Evolutionary conservation across 1,139 yeast species (phyloP).

Genomic region (Candida albicans): DNA sequence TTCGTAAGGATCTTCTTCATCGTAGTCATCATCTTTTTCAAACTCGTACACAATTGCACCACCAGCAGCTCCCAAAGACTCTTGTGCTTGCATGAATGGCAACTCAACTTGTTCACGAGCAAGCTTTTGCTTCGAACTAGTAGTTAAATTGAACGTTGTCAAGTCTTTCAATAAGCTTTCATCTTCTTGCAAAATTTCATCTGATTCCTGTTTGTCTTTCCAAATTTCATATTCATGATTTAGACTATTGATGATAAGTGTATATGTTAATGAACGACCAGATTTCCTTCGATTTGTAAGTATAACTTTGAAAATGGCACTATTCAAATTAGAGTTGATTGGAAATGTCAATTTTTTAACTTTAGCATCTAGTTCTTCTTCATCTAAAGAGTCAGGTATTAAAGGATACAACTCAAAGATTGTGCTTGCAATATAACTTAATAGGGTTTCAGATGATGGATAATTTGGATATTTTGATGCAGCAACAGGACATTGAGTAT

Average conservation of each 20-base stretch:
- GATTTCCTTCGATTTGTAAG: constrained; percentile 77
- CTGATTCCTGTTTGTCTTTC: constrained; percentile 22
- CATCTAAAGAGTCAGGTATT: constrained; percentile 29
- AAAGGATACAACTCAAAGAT: constrained; percentile 48
- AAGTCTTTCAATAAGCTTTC: constrained; percentile 61
- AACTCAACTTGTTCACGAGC: constrained; percentile 85
- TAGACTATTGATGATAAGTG: constrained; percentile 50
- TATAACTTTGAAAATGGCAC: constrained; percentile 42
- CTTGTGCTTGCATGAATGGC: constrained; percentile 88
- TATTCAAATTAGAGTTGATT: constrained; percentile 44
- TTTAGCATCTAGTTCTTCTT: constrained; percentile 49
- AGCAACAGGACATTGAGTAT: constrained; percentile 46
- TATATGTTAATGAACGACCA: constrained; percentile 69
- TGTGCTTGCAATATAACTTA: constrained; percentile 71
- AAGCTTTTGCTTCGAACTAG: constrained; percentile 68
- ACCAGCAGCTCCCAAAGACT: constrained; percentile 69
- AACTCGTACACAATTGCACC: constrained; percentile 91
- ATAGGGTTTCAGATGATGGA: constrained; percentile 51
- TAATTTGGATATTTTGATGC: constrained; percentile 31
- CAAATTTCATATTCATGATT: constrained; percentile 51
- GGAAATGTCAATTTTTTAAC: constrained; percentile 51
- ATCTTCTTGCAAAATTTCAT: constrained; percentile 30
- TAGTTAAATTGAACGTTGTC: constrained; percentile 83
- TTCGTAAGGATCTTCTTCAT: constrained; percentile 96
- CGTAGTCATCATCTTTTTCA: constrained; percentile 84